phyloP scores from a whole-genome alignment of 257 asterid genomes.

The Cordia subcordata region DNA sequence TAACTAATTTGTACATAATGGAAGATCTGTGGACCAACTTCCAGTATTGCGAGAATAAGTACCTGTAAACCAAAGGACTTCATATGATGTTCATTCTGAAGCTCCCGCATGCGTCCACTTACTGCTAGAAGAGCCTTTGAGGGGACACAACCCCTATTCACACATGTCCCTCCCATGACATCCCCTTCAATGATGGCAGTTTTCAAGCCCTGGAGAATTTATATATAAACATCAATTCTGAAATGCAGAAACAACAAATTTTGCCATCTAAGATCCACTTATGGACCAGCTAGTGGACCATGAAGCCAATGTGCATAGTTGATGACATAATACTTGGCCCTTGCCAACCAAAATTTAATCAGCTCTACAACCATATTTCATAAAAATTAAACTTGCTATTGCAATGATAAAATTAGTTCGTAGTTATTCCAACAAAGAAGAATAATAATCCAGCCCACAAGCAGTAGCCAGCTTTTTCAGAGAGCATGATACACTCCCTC shows the following conservation, averaged over 20 bases:
- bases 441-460: not conserved
- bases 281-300: too few relatives aligned
- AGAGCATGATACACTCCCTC: too few relatives aligned
- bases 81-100: conserved; percentile 81
- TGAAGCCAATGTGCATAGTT: too few relatives aligned
- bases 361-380: too few relatives aligned
- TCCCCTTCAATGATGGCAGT: conserved; percentile 91
- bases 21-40: not conserved
- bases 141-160: conserved; percentile 88
- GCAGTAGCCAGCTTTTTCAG: not conserved
- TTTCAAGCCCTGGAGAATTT: conserved; percentile 65
- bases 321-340: too few relatives aligned
- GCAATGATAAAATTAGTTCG: too few relatives aligned
- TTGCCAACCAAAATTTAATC: too few relatives aligned
- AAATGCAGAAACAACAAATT: not conserved
- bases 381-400: too few relatives aligned
- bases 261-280: too few relatives aligned
- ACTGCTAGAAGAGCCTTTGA: conserved; percentile 90
- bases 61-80: conserved; percentile 91
- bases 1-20: too few relatives aligned
- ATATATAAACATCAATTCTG: not conserved
- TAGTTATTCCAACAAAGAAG: too few relatives aligned
- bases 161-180: conserved; percentile 88
- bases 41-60: conserved; percentile 15
- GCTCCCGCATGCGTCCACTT: conserved; percentile 92